Evolutionary conservation across 2,329 filamentous ascomycete genomes (phyloP), one percentile per base, ranked within the genome.

Genomic region (Paecilomyces formosus): DNA sequence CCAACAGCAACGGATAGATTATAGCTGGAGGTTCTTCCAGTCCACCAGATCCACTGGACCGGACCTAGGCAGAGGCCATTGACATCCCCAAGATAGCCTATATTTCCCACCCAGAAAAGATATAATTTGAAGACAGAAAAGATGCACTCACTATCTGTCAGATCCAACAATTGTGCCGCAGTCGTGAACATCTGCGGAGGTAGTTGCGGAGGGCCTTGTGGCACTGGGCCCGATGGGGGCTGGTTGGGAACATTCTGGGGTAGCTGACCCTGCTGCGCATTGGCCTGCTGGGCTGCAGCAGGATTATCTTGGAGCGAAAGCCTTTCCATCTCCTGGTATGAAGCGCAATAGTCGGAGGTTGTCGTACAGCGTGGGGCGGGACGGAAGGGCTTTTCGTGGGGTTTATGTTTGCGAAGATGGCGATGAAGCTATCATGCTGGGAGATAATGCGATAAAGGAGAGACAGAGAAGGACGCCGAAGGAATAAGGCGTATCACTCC

Each of bases 151-250:
- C 93, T 99, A 79, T 99, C 94, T 68, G 94, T 97, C 69, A 99
- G 82, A 74, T 99, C 94, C 60, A 99, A 81, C 60, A 99, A 81
- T 79, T 97, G 94, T 57, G 94, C 92, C 31, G 94, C 94, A 31
- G 94, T 99, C 18, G 94, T 96, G 78, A 99, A 99, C 88, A 97
- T 97, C 80, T 99, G 93, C 60, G 92, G 92, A 13, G 78, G 78
- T 58, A 81, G 69, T 64, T 81, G 78, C 22, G 78, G 78, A 15
- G 76, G 73, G 3, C 76, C 77, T 53, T 74, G 71, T 18, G 62
- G 61, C 62, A 67, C 64, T 21, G 69, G 64, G 18, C 60, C 55
- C 53, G 13, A 59, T 55, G 13, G 55, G 57, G 65, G 53, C 28
- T 52, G 65, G 13, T 69, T 70, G 39, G 71, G 65, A 51, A 62